Evolutionary conservation across 441 rosid genomes (phyloP), one percentile per base, ranked within the genome.

Genomic region (Corymbia calophylla): DNA sequence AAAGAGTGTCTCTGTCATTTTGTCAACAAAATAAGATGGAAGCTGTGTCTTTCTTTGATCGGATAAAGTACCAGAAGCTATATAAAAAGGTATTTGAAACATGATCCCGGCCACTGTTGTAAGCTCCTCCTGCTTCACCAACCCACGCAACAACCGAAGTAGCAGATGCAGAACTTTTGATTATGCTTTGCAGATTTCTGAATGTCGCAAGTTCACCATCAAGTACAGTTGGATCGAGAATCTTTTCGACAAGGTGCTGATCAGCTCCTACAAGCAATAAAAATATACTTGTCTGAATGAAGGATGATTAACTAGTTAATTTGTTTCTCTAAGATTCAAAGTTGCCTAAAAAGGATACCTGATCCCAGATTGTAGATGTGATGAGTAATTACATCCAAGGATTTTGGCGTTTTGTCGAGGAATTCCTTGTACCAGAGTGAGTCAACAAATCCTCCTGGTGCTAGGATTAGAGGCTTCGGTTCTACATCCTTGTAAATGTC

Each of bases 281-380:
- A 32, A 31, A 1, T 82, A 88, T 54, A 48, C 27, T 49, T 5
- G 66, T 25, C 51, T 77, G 64, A 35, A 39, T 9, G 49, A 58
- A 86, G 87, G 66, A 58, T 86, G 47, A 86, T 55, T n/a, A 19
- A 86, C 60, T 19, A 86, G 87, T 31, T 29, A 35, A 19, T 19
- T 35, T 44, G 49, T 31, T 21, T 55, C 87, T 77, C 84, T 23
- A 44, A 77, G 84, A 23, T 14, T 44, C n/a, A 44, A 44, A 77
- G n/a, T 44, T 77, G 48, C 84, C 84, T 89, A 54, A 58, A 82
- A 80, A 81, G 32, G 8, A 58, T 91, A 97, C 99, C 99, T 92
- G 99, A 96, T 73, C 99, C 99, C 21, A 98, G 99, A 91, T 97
- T 95, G 94, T 98, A 98, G 90, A 98, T 97, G 92, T 98, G 99